A percentile compares a stretch with the other conserved stretches of the same genome.
Evolutionary conservation across 768 basidiomycete genomes (phyloP).

Genomic region (Lactarius sp.): DNA sequence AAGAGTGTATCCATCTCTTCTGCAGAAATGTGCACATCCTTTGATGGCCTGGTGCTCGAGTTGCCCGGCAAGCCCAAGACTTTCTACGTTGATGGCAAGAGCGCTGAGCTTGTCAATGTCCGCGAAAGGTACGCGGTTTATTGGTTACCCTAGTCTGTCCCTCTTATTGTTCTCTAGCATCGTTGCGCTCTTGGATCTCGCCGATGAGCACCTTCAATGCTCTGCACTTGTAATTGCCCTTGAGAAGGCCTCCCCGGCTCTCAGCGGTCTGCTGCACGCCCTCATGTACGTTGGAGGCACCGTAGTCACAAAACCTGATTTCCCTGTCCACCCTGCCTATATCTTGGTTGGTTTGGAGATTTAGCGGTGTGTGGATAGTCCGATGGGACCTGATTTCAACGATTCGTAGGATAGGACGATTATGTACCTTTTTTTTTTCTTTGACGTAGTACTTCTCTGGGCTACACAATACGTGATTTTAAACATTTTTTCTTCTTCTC

Average conservation of each 20-base stretch:
- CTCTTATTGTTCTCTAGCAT: conserved; percentile 44
- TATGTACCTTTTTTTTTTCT: not conserved
- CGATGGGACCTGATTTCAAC: not conserved
- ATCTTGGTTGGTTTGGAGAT: conserved; percentile 86
- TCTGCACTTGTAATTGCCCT: conserved; percentile 74
- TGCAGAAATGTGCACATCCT: conserved; percentile 60
- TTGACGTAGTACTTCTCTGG: not conserved
- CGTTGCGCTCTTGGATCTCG: conserved; percentile 81
- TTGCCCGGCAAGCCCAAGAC: conserved; percentile 67
- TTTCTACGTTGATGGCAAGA: conserved; percentile 82
- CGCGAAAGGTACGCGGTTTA: conserved; percentile 62
- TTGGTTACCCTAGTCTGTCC: conserved; percentile 5
- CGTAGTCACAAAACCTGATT: conserved; percentile 76
- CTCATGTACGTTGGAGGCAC: conserved; percentile 90
- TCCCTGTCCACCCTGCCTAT: conserved; percentile 69
- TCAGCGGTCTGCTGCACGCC: conserved; percentile 77
- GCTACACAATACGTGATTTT: not conserved
- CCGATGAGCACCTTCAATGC: conserved; percentile 78
- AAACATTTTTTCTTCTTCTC: not conserved
- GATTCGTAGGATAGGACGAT: not conserved
- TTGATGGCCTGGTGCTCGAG: conserved; percentile 75
- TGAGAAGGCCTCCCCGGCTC: conserved; percentile 63
- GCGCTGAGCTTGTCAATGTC: conserved; percentile 69
- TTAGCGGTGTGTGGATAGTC: not conserved
- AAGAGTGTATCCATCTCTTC: conserved; percentile 70